Evolutionary conservation across 2,329 filamentous ascomycete species (phyloP).

Genomic region (Fonsecaea erecta): DNA sequence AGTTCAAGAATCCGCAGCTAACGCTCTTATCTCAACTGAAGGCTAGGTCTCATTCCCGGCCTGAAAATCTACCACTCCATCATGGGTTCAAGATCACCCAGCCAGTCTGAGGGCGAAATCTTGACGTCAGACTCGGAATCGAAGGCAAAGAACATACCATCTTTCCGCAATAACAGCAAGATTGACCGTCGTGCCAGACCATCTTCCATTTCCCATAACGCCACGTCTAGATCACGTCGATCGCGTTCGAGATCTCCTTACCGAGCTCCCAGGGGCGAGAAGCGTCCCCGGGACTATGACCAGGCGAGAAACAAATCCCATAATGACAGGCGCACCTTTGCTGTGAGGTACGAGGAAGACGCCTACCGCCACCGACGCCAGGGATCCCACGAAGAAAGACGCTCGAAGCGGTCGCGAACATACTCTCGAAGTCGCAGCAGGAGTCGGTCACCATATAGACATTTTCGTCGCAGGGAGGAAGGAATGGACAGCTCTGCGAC

Average conservation of each 20-base stretch:
- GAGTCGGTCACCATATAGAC: constrained; percentile 51
- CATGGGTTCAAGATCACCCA: constrained; percentile 61
- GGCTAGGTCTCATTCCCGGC: constrained; percentile 37
- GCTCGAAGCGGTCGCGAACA: constrained; percentile 45
- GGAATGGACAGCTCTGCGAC: constrained; percentile 17
- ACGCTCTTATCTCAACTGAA: constrained; percentile 34
- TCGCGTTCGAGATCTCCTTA: constrained; percentile 51
- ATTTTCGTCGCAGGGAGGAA: constrained; percentile 30
- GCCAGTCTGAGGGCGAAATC: constrained; percentile 87
- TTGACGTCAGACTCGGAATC: constrained; percentile 70
- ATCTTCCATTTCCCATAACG: constrained; percentile 48
- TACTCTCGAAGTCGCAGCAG: constrained; percentile 49
- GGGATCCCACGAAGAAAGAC: constrained; percentile 57
- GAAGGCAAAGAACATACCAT: constrained; percentile 86
- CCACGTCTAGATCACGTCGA: constrained; percentile 44
- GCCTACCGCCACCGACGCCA: constrained; percentile 46
- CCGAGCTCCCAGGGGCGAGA: constrained; percentile 47
- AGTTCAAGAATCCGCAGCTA: constrained; percentile 36
- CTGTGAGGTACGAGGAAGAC: constrained; percentile 47
- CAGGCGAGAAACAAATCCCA: constrained; percentile 41
- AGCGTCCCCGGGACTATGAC: constrained; percentile 49
- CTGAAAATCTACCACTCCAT: constrained; percentile 37
- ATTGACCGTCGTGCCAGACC: constrained; percentile 93
- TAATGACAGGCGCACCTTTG: constrained; percentile 41
- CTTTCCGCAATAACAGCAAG: constrained; percentile 74